Base-by-base conservation (phyloP, 306 rosid genomes). In the Heteromeles arbutifolia region DNA sequence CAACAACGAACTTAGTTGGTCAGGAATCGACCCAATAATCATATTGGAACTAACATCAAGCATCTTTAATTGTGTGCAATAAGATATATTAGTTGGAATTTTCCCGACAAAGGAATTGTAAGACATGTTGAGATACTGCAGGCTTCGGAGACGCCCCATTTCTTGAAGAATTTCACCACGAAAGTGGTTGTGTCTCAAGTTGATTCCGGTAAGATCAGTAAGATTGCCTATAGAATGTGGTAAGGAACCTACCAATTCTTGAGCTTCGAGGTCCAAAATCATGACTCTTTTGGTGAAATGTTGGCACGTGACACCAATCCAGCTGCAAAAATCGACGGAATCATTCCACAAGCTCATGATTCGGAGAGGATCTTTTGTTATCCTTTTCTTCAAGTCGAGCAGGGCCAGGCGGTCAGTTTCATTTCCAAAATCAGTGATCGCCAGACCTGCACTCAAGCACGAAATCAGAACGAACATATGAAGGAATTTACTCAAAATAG, bases 261-360 rank as follows among this genome's bases (percentile, higher is more conserved):
- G 14, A 4, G 72, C 29, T 70, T 22, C 10, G 6, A 88, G 80
- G 59, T 73, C 44, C 69, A 88, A 28, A 22, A 66, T 1, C 8
- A 64, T 53, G 29, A 85, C 74, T 34, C 77, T 81, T 64, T 65
- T 76, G 53, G 14, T 77, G 52, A 70, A 28, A 7, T 15, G 71
- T 77, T 58, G 79, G 75, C 91, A 85, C 14, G 87, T 70, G 31
- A 87, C 32, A 48, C 89, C 86, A 62, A 54, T 11, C 86, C 86
- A 83, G 5, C 66, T 79, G 70, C 91, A 88, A 53, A 85, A 78
- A 8, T 79, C 65, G 32, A 68, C 45, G 19, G 89, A 79, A 2
- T 79, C 74, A 78, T 83, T 88, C 91, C 89, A 85, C 12, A 57
- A 77, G 76, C 80, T 83, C 74, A 83, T 76, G 11, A 62, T 78